These are phyloP conservation scores for Verticillium tricorpus DNA, from an alignment of 2,329 filamentous ascomycete genomes.

Conservation along the genomic window DNA sequence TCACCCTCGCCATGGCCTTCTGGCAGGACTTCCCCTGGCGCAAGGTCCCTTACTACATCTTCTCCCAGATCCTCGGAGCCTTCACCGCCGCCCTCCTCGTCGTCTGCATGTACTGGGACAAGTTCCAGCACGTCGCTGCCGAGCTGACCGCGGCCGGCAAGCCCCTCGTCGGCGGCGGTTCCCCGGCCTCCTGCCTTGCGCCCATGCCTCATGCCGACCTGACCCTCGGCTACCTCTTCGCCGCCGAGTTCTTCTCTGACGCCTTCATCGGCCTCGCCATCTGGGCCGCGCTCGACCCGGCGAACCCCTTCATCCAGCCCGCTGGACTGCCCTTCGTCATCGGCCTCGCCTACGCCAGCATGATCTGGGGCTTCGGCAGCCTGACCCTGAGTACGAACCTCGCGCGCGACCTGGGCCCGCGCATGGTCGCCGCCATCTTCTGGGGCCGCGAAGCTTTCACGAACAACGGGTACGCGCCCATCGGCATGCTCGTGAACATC, in stretches of 20 bases:
- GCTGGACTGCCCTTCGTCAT: slow-evolving; percentile 46
- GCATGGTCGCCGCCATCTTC: slow-evolving; percentile 55
- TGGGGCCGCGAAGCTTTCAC: slow-evolving; percentile 20
- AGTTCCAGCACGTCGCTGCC: slow-evolving; percentile 27
- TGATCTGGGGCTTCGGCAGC: slow-evolving; percentile 53
- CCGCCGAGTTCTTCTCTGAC: slow-evolving; percentile 56
- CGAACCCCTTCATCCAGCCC: slow-evolving; percentile 52
- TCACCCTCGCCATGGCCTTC: slow-evolving; percentile 38
- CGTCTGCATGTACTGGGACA: slow-evolving; percentile 51
- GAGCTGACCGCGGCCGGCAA: slow-evolving; percentile 30
- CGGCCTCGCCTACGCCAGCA: slow-evolving; percentile 47
- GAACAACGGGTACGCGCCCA: slow-evolving; percentile 39
- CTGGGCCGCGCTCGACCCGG: slow-evolving; percentile 53
- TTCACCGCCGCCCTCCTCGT: slow-evolving; percentile 51
- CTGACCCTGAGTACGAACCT: slow-evolving; percentile 53
- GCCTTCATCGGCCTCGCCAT: slow-evolving; percentile 53
- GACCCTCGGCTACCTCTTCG: slow-evolving; percentile 51
- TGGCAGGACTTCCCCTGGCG: slow-evolving; percentile 57
- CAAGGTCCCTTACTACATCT: slow-evolving; percentile 53
- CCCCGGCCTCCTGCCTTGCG: slow-evolving; percentile 50
- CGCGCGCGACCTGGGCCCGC: slow-evolving; percentile 53
- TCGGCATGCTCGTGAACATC: slow-evolving; percentile 50
- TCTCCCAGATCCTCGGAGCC: slow-evolving; percentile 50
- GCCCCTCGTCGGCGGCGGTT: slow-evolving; percentile 32
- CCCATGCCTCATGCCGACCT: slow-evolving; percentile 44